Base-by-base conservation (phyloP, 352 stramenopile genomes). In the Phytophthora foliorum region DNA sequence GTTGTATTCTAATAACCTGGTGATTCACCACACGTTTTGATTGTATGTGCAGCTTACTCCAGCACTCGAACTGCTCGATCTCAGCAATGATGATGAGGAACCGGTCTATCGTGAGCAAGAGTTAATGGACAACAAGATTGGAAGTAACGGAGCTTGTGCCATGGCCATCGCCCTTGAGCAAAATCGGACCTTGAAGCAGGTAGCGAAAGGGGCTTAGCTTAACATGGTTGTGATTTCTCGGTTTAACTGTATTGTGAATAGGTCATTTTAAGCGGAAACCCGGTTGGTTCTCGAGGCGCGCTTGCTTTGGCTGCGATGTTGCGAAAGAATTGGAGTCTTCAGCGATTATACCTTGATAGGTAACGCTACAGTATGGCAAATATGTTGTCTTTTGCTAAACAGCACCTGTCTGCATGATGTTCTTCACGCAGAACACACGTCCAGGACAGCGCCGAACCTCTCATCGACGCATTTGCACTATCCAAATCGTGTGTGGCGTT, bases 51-150 rank as follows among this genome's bases (percentile, higher is more conserved):
- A 74, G 67, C 17, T 56, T 36, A 52, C 61, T 6, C 55, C 36
- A 14, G 48, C 44, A 0, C 67, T 82, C 19, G 39, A 51, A 50
- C 44, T 70, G 39, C 52, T 87, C 4, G 70, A 84, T 48, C 49
- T 87, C 50, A 81, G 78, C 60, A 86, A 87, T 41, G 67, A 71
- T 32, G 66, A 73, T 36, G 67, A 71, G 32, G 63, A 73, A 27
- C 59, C 44, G 2, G 58, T 49, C 6, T 64, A 64, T 45, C 62
- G 65, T 19, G 46, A 48, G 0, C 31, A 69, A 9, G 38, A 58
- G n/a, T 46, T 42, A 11, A 81, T 83, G 64, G 31, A 76, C 16
- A 87, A 87, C 19, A 56, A 78, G 32, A 75, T 87, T 32, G 64
- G 70, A 0, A 48, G 39, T 11, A 57, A 17, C 1, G 78, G 73